A percentile compares a stretch with the other conserved stretches of the same genome.
phyloP scores from a whole-genome alignment of 176 grass and related monocot species.

The Aegilops tauschii region DNA sequence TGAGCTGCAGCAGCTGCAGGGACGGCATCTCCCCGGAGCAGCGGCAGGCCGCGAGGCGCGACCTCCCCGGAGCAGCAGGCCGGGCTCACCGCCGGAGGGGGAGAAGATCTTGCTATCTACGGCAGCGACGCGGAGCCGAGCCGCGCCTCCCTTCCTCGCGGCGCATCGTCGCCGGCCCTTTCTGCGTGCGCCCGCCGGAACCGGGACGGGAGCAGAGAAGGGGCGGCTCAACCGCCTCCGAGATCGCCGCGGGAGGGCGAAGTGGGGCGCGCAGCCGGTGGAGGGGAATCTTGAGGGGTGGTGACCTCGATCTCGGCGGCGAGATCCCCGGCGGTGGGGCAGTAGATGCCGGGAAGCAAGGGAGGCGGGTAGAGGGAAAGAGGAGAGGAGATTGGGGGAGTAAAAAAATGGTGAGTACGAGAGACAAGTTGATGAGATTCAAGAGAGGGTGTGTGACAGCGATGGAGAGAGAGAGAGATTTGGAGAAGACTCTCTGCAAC shows the following conservation, averaged over 20 bases:
- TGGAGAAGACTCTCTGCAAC: not conserved
- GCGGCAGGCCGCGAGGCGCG: constrained; percentile 10
- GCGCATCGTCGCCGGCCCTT: not conserved
- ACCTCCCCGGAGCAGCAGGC: constrained; percentile 18
- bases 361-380: not conserved
- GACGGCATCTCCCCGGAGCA: constrained; percentile 56
- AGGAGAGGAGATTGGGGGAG: not conserved
- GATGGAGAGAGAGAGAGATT: not conserved
- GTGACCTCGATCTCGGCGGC: constrained; percentile 14
- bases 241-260: not conserved
- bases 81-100: not conserved
- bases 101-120: constrained; percentile 1
- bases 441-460: not conserved
- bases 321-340: not conserved
- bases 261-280: too few species aligned
- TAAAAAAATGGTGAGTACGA: not conserved
- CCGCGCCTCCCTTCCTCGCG: not conserved
- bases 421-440: constrained; percentile 34
- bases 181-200: not conserved
- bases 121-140: not conserved
- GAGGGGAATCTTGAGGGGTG: not conserved
- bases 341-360: constrained; percentile 42
- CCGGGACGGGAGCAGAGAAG: not conserved
- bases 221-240: not conserved
- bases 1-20: constrained; percentile 83